Base-by-base conservation (phyloP, 129 eudicot species). In the Erigeron canadensis region DNA sequence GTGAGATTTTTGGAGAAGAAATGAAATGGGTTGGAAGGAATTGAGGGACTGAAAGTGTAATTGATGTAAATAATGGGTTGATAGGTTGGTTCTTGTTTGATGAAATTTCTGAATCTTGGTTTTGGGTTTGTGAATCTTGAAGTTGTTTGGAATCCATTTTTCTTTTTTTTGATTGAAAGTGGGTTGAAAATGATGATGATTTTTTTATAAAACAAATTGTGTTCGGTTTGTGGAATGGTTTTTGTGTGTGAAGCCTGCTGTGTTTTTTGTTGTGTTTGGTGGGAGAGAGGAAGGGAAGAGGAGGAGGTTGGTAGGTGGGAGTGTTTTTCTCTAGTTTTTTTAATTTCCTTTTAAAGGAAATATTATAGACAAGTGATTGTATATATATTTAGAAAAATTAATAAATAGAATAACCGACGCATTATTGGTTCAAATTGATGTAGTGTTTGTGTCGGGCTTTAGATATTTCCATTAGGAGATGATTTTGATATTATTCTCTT, bases 31-130 rank as follows among this genome's bases (percentile, higher is more conserved):
- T 28, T 3, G 95, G 90, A 70, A 87, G 84, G 77, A 75, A 65
- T 51, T 80, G 41, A 53, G 96, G 87, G 71, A 93, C 80, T 58
- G 98, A 87, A 21, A 89, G 88, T 8, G 98, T 80, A 21, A 94
- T 80, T 6, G 98, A 94, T 23, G 95, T 96, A 18, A 73, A 73
- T 41, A 73, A 73, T 41, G 71, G 81, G 23, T 68, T 63, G 3
- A 45, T 45, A 71, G 41, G 65, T 75, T 50, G 77, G 17, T 79
- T 80, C 34, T 44, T 58, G 80, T 6, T 10, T 83, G 81, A 1
- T 50, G 19, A 15, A 50, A 18, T n/a, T 50, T 50, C 34, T 61
- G 12, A 38, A n/a, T 61, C 66, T 61, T 41, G 44, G 44, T 61
- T 61, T 83, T 44, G 81, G 71, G 77, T 34, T 65, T 81, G 78